These are phyloP conservation scores for Sporothrix luriei DNA, from an alignment of 2,329 filamentous ascomycete species.

Conservation along the genomic window DNA sequence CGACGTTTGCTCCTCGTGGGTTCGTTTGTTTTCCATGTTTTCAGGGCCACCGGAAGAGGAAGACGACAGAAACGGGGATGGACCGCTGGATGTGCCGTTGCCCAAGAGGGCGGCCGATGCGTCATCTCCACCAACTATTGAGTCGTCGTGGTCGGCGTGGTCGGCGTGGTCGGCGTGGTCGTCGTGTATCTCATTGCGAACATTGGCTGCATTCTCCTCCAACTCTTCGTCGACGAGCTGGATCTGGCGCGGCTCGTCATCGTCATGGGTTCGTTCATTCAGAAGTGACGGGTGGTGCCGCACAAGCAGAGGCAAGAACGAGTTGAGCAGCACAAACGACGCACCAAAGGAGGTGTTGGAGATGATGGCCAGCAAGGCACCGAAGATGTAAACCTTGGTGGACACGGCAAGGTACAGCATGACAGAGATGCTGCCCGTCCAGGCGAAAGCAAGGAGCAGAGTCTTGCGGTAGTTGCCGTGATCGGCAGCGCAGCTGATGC, in stretches of 20 bases:
- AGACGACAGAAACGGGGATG: not conserved
- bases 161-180: slow-evolving; percentile 40
- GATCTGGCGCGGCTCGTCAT: slow-evolving; percentile 36
- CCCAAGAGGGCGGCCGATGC: slow-evolving; percentile 54
- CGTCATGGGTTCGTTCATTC: slow-evolving; percentile 15
- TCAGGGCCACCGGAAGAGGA: not conserved
- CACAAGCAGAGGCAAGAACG: slow-evolving; percentile 88
- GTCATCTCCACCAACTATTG: slow-evolving; percentile 43
- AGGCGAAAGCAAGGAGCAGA: slow-evolving; percentile 81
- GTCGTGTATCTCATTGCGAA: slow-evolving; percentile 38
- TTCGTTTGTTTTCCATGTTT: not conserved
- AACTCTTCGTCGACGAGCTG: slow-evolving; percentile 44
- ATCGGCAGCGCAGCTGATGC: slow-evolving; percentile 93
- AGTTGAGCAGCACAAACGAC: slow-evolving; percentile 93
- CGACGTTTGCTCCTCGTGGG: slow-evolving; percentile 56
- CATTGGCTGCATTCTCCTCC: slow-evolving; percentile 39
- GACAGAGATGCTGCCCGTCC: slow-evolving; percentile 75
- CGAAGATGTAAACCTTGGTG: slow-evolving; percentile 75
- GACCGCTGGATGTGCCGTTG: not conserved
- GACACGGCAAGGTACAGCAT: slow-evolving; percentile 85
- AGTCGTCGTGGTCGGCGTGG: slow-evolving; percentile 39
- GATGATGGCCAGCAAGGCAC: slow-evolving; percentile 80
- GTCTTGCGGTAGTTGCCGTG: slow-evolving; percentile 91
- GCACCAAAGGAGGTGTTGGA: slow-evolving; percentile 94
- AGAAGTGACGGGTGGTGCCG: slow-evolving; percentile 70